These are phyloP conservation scores for Fusarium longipes DNA, from an alignment of 2,329 filamentous ascomycete genomes.

Conservation along the genomic window DNA sequence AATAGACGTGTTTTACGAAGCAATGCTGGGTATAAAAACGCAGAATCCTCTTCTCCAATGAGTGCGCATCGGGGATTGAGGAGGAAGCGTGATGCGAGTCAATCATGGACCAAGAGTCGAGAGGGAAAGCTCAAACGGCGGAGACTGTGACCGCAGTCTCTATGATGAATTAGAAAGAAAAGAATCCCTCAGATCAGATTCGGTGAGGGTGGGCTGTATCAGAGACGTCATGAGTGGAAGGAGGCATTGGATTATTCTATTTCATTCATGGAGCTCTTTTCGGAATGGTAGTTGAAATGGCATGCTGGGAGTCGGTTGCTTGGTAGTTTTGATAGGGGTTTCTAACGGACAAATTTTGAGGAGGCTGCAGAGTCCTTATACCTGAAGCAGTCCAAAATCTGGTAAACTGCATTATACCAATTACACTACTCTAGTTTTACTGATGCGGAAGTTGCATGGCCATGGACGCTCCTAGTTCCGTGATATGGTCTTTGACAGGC, in stretches of 20 bases:
- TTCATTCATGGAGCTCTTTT: conserved; percentile 31
- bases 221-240: conserved; percentile 18
- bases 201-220: conserved; percentile 11
- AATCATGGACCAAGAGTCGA: conserved; percentile 8
- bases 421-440: conserved; percentile 14
- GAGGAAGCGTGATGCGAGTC: conserved; percentile 1
- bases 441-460: background rate
- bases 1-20: background rate
- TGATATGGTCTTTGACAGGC: background rate
- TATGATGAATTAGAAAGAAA: conserved; percentile 8
- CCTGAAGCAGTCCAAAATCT: conserved; percentile 12
- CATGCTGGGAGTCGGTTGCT: conserved; percentile 30
- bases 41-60: conserved; percentile 9
- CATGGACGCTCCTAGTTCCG: background rate
- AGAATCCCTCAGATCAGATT: background rate
- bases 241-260: conserved; percentile 23
- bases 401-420: conserved; percentile 23
- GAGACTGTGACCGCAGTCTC: background rate
- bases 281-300: conserved; percentile 31
- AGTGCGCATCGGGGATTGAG: conserved; percentile 11
- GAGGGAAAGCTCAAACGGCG: conserved; percentile 9
- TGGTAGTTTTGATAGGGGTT: conserved; percentile 19
- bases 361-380: conserved; percentile 3
- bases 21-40: background rate
- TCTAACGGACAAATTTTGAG: conserved; percentile 10